phyloP scores from a whole-genome alignment of 2,329 filamentous ascomycete species.

The Proliferodiscus dingleyae region DNA sequence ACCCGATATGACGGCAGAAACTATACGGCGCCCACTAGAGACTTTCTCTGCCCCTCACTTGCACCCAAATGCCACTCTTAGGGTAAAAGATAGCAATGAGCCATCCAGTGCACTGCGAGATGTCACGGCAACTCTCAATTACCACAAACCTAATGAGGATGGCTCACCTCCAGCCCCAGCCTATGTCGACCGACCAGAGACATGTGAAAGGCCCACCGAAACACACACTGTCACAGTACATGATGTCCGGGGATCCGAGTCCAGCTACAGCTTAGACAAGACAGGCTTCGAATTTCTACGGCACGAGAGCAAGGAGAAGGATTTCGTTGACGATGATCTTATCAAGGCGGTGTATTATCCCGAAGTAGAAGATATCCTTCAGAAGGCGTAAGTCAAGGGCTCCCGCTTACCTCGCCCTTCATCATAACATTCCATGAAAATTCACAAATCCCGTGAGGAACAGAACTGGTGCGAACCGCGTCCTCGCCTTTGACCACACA shows the following conservation, averaged over 20 bases:
- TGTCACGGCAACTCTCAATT: slow-evolving; percentile 14
- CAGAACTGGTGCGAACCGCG: slow-evolving; percentile 51
- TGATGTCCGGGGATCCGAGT: slow-evolving; percentile 42
- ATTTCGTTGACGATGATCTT: slow-evolving; percentile 32
- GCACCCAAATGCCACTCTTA: neutral
- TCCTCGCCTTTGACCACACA: slow-evolving; percentile 61
- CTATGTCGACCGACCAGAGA: slow-evolving; percentile 7
- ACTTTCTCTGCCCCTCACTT: neutral
- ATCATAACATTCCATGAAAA: neutral
- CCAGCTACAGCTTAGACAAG: slow-evolving; percentile 37
- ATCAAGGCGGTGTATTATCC: slow-evolving; percentile 33
- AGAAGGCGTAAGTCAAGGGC: slow-evolving; percentile 24
- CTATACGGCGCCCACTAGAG: neutral
- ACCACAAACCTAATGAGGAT: slow-evolving; percentile 17
- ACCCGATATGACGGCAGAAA: slow-evolving; percentile 1
- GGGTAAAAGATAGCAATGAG: neutral
- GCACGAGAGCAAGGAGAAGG: slow-evolving; percentile 33
- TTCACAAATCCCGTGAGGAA: neutral
- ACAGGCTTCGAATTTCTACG: slow-evolving; percentile 37
- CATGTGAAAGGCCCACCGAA: neutral
- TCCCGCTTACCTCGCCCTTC: neutral
- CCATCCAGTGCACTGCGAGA: slow-evolving; percentile 6
- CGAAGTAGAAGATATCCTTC: slow-evolving; percentile 34
- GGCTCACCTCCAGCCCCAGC: slow-evolving; percentile 16
- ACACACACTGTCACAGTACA: slow-evolving; percentile 27